Percentiles rank a stretch among this genome's conserved stretches.
Conservation (phyloP, 441 rosid genomes). For the Raphanus hybrid region DNA sequence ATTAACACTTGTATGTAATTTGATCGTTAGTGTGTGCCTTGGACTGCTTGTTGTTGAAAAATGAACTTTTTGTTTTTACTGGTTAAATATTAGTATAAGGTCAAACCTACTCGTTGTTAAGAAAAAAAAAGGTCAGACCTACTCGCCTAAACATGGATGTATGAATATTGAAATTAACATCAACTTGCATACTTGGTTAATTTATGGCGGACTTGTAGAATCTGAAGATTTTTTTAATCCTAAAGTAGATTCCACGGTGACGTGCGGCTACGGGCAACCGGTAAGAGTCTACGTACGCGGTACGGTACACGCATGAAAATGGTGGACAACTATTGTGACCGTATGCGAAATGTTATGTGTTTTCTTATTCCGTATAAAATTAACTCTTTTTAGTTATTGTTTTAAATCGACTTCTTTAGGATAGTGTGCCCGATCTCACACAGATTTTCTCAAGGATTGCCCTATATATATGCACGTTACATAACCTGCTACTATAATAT, state of each 20-base stretch:
- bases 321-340: background rate
- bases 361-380: background rate
- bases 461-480: background rate
- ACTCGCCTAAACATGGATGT: background rate
- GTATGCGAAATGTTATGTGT: background rate
- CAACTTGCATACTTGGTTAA: too few relatives aligned
- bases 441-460: background rate
- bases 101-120: too few relatives aligned
- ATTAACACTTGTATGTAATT: too few relatives aligned
- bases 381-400: background rate
- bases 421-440: conserved; percentile 3
- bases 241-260: background rate
- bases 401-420: background rate
- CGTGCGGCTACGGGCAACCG: background rate
- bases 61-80: too few relatives aligned
- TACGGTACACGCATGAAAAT: background rate
- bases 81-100: too few relatives aligned
- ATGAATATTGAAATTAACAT: background rate
- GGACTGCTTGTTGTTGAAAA: too few relatives aligned
- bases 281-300: background rate
- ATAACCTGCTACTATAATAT: background rate
- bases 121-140: too few relatives aligned
- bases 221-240: background rate
- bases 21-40: too few relatives aligned
- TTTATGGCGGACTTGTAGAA: too few relatives aligned